Evolutionary conservation across 768 basidiomycete genomes (phyloP).

Genomic region (Tricholoma hemisulphureum): DNA sequence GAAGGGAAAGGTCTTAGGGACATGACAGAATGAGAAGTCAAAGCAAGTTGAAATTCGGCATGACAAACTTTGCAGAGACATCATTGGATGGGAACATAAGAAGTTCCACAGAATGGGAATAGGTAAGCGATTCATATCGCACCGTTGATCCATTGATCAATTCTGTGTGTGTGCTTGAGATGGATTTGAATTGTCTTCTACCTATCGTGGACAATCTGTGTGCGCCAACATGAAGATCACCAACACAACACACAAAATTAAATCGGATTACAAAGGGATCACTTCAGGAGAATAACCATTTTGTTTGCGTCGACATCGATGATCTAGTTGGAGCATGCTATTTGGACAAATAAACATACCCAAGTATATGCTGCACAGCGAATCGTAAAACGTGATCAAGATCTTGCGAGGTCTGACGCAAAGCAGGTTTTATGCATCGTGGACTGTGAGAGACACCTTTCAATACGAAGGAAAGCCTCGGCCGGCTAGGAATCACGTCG

Average conservation of each 20-base stretch:
- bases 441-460: background rate
- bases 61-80: background rate
- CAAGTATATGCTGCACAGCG: no score
- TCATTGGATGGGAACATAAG: background rate
- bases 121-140: background rate
- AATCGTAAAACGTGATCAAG: no score
- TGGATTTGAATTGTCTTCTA: background rate
- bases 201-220: background rate
- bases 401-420: no score
- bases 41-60: background rate
- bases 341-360: no score
- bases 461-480: no score
- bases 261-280: no score
- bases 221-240: background rate
- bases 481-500: background rate
- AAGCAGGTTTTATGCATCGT: no score
- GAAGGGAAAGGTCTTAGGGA: background rate
- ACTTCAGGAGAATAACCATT: no score
- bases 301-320: no score
- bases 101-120: background rate
- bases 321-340: no score
- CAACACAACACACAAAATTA: background rate
- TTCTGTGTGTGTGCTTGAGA: background rate
- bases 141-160: background rate
- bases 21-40: no score